These are phyloP conservation scores for Ceratocystis eucalypticola DNA, from an alignment of 2,329 filamentous ascomycete species.

Conservation along the genomic window DNA sequence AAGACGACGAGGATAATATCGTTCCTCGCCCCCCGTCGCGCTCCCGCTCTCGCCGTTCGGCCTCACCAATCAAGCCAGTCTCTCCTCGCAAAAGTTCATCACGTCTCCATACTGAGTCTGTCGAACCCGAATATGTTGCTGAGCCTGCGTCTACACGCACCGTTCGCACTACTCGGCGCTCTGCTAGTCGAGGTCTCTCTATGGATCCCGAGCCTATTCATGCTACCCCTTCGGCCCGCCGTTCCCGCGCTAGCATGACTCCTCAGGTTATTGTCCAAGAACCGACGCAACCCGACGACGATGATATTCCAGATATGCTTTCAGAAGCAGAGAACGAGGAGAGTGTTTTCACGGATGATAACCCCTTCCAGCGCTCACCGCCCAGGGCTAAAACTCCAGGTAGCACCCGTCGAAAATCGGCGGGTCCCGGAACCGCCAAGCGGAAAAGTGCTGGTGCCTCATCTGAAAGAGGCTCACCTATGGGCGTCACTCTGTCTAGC, in stretches of 20 bases:
- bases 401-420: conserved; percentile 36
- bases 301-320: conserved; percentile 25
- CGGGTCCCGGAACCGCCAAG: conserved; percentile 29
- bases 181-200: conserved; percentile 19
- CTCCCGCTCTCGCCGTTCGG: conserved; percentile 34
- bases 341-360: conserved; percentile 72
- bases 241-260: conserved; percentile 15
- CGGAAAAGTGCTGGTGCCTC: conserved; percentile 24
- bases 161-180: conserved; percentile 10
- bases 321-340: conserved; percentile 34
- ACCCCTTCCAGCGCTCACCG: conserved; percentile 81
- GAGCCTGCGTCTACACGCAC: conserved; percentile 11
- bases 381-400: conserved; percentile 35
- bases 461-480: conserved; percentile 28
- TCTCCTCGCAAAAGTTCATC: conserved; percentile 24
- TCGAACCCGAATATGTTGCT: conserved; percentile 12
- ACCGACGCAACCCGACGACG: conserved; percentile 13
- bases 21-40: conserved; percentile 35
- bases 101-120: conserved; percentile 36
- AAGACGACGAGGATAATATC: conserved; percentile 50
- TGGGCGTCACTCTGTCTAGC: conserved; percentile 18
- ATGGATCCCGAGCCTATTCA: conserved; percentile 41
- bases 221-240: conserved; percentile 23
- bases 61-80: conserved; percentile 39
- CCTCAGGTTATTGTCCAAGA: conserved; percentile 17